These are phyloP conservation scores for Coccomyxa subellipsoidea DNA, from an alignment of 163 green algal genomes.

Conservation along the genomic window DNA sequence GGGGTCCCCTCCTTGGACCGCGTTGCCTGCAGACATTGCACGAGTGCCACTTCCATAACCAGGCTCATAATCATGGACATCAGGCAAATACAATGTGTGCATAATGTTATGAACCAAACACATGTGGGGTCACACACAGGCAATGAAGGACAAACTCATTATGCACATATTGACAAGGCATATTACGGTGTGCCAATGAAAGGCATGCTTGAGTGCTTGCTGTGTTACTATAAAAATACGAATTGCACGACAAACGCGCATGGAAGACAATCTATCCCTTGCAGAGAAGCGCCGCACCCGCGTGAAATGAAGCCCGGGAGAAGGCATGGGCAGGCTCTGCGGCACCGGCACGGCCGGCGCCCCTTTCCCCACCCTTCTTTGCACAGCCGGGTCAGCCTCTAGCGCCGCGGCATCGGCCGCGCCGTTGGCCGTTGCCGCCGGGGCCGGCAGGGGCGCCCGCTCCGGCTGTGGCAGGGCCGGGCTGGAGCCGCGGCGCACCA, in stretches of 20 bases:
- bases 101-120: not conserved
- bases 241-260: not conserved
- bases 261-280: no score
- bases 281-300: not conserved
- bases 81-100: not conserved
- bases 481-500: not conserved
- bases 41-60: not conserved
- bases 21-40: not conserved
- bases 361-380: not conserved
- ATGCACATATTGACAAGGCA: no score
- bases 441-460: not conserved
- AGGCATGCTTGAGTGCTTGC: not conserved
- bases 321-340: not conserved
- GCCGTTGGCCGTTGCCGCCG: not conserved
- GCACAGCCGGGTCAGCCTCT: not conserved
- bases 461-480: not conserved
- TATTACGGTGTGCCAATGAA: no score
- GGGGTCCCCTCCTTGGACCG: slow-evolving; percentile 7
- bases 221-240: not conserved
- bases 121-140: no score
- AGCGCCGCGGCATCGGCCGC: not conserved
- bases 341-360: not conserved
- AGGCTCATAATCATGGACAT: not conserved
- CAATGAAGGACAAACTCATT: no score
- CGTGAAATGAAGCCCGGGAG: not conserved